Base-by-base conservation (phyloP, 495 filamentous ascomycete species). In the Hypoxylon rickii region DNA sequence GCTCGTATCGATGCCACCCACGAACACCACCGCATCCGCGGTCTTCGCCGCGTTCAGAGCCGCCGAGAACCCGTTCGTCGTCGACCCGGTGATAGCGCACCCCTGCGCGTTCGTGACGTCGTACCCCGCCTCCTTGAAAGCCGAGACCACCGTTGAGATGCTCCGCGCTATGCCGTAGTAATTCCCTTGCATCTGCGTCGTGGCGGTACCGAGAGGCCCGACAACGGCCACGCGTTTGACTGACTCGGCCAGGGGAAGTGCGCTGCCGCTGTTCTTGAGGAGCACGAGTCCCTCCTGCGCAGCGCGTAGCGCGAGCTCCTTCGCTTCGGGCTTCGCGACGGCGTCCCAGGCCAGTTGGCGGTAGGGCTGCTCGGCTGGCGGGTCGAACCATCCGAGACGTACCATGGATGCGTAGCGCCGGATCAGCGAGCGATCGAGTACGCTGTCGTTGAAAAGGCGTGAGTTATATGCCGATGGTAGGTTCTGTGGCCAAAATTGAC, bases 331-430 rank as follows among this genome's bases (percentile, higher is more conserved):
- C 0, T 70, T 73, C 2, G 75, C 65, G 24, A 88, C 83, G 42
- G 83, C 74, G 7, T 70, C 67, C 73, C 78, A 86, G 13, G 63
- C 64, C 6, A 86, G 64, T 26, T 76, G 61, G 3, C 83, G 76
- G 60, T 85, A 86, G 11, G 65, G 63, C 29, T 72, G 63, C 2
- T 72, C 68, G 0, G 54, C 53, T 6, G 71, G 64, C 1, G 70
- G 64, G 55, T 88, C 84, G 51, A 88, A 88, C 66, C 83, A 86
- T 12, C 84, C 84, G 7, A 81, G 65, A 0, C 75, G 73, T 0
- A 83, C 72, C 15, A 87, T 78, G 10, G 73, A 79, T 1, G 77
- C 71, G 63, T 85, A 87, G 18, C 78, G 72, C 3, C 85, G 74
- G 51, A 76, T 76, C 0, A 87, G 69, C 1, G 79, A 77, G 51